These are phyloP conservation scores for Coemansia sp. DNA, from an alignment of 192 early-diverging fungal genomes.

Conservation along the genomic window DNA sequence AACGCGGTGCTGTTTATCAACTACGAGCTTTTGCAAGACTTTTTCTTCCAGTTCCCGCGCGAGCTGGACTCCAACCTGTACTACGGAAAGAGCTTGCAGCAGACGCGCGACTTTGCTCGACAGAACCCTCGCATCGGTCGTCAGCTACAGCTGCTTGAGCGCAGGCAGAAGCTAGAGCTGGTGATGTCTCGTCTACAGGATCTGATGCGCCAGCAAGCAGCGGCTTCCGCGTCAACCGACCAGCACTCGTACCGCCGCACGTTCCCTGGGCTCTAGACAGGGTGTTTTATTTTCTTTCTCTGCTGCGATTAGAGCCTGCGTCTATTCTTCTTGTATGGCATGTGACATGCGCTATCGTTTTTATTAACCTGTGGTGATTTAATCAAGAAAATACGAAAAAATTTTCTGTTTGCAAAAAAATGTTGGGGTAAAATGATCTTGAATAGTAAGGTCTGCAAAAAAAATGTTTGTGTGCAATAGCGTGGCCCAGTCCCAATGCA, in stretches of 20 bases:
- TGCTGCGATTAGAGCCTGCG: no score
- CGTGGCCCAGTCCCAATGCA: no score
- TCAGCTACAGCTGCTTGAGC: conserved; percentile 85
- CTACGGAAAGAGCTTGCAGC: conserved; percentile 74
- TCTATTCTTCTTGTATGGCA: no score
- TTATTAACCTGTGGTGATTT: not conserved
- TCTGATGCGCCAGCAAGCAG: conserved; percentile 39
- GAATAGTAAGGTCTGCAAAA: not conserved
- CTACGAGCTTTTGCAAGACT: conserved; percentile 95
- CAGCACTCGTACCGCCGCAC: conserved; percentile 24
- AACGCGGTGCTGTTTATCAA: conserved; percentile 97
- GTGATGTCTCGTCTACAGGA: conserved; percentile 57
- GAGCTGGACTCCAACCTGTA: conserved; percentile 91
- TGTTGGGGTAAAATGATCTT: not conserved
- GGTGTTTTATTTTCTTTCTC: no score
- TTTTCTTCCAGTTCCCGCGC: conserved; percentile 96
- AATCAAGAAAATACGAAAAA: not conserved
- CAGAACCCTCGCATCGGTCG: conserved; percentile 82
- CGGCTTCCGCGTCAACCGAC: conserved; percentile 5
- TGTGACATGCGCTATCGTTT: conserved; percentile 1
- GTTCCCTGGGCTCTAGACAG: conserved; percentile 20
- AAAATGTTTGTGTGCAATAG: not conserved
- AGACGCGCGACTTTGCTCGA: conserved; percentile 83
- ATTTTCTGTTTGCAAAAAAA: not conserved
- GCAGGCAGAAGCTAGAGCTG: conserved; percentile 77